A percentile compares a stretch with the other conserved stretches of the same genome.
These are phyloP conservation scores for Selenicereus undatus DNA, from an alignment of 148 eudicot species.

Conservation along the genomic window DNA sequence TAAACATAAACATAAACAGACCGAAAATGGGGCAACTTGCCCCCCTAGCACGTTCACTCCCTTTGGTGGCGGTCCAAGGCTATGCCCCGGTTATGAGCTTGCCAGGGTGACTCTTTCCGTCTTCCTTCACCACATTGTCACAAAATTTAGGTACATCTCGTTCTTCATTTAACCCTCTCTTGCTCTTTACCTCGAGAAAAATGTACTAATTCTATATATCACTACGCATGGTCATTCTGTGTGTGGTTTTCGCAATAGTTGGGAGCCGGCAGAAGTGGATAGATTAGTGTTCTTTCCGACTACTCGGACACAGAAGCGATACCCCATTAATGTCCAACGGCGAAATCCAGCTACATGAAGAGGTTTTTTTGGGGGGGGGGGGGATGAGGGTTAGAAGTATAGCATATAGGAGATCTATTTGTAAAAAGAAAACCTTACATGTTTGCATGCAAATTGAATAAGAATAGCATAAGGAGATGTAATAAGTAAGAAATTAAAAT, in stretches of 20 bases:
- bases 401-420: conserved; percentile 18
- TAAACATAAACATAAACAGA: conserved; percentile 28
- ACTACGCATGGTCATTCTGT: too few species aligned
- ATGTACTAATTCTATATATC: too few species aligned
- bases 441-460: neutral
- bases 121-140: conserved; percentile 88
- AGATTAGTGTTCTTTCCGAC: conserved; percentile 88
- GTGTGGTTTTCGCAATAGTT: conserved; percentile 22
- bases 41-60: conserved; percentile 58
- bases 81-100: conserved; percentile 93
- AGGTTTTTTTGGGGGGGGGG: neutral
- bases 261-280: conserved; percentile 45
- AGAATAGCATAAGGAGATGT: neutral
- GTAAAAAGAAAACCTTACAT: conserved; percentile 12
- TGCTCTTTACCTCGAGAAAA: too few species aligned
- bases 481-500: conserved; percentile 7
- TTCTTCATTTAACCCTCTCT: neutral
- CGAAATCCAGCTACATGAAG: conserved; percentile 21
- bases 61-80: conserved; percentile 93
- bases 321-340: conserved; percentile 58
- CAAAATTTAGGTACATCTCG: conserved; percentile 61
- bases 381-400: neutral
- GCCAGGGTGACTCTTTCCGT: conserved; percentile 76
- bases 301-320: conserved; percentile 76
- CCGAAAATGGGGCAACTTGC: conserved; percentile 34